Base-by-base conservation (phyloP, 2,329 filamentous ascomycete species). In the Xylaria hypoxylon region DNA sequence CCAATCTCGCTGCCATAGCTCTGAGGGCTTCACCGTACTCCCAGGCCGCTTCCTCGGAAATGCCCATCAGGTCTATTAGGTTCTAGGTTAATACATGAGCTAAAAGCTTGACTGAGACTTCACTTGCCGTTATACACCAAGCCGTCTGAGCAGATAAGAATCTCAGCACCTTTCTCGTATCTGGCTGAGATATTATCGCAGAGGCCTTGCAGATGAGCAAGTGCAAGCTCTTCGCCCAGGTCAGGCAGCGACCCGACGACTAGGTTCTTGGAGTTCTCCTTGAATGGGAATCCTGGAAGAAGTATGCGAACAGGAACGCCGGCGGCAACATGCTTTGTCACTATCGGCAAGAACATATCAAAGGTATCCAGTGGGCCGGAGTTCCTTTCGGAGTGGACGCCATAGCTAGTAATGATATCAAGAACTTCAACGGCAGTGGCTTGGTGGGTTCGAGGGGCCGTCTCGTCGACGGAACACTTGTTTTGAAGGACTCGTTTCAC, bases 221-320 rank as follows among this genome's bases (percentile, higher is more conserved):
- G 62, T 22, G 55, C 62, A 28, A 64, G 62, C 17, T 59, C 55
- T 33, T 64, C 62, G 31, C 55, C 62, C 11, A 64, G 17, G 33
- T 64, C 62, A 40, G 62, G 62, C 15, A 64, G 38, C 5, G 35
- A 5, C 5, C 62, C 62, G 15, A 64, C 35, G 17, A 60, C 56
- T 6, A 60, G n/a, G 22, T 47, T 35, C 48, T 35, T n/a, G 10
- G 62, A 64, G 28, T 38, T 28, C 15, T 59, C 45, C n/a, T 64
- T 64, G 38, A 64, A 64, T 47, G 62, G 62, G 33, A 64, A 64
- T 17, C 19, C 62, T 2, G 62, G 62, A 17, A 64, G 56, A 11
- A 64, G 35, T 28, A 64, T 64, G 5, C n/a, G 47, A 47, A 64
- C 3, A 48, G 62, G 40, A 5, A 33, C 44, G 17, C 19, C 22